Evolutionary conservation across 805 yeast genomes (phyloP), one percentile per base, ranked within the genome.

Genomic region (Sungouiozyma intestinalis): DNA sequence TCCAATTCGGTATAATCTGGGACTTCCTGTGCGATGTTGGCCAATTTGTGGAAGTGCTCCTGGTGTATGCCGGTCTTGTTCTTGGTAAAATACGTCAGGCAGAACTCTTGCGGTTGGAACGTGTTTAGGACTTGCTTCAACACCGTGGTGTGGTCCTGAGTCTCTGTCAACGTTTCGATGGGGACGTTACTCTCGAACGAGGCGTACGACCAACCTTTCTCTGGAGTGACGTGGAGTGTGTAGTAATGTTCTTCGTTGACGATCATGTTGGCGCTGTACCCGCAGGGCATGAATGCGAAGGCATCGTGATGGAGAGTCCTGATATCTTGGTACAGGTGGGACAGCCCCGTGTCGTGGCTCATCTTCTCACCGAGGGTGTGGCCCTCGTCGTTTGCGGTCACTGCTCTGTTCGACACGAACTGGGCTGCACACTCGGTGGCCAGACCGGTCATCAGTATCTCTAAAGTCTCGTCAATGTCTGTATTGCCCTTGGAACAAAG

Each of bases 181-280:
- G 82, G 80, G 34, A 79, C 85, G 60, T 85, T 90, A 16, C 96
- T 79, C 60, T 92, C 97, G 62, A 92, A 92, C 8, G 95, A 84
- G 3, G 97, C 97, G 63, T 90, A 90, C 4, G 96, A 85, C 86
- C 94, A 90, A 32, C 90, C 95, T 17, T 69, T 60, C 59, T 92
- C 97, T 0, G 97, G 97, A 0, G 98, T 92, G 35, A 92, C 84
- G 59, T 92, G 97, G 45, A 88, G 69, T 7, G 97, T 90, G 57
- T 82, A 83, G 60, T 80, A 82, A 55, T 76, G 77, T 51, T 73
- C 71, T 35, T 70, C 74, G 36, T 76, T 68, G 36, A 82, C 60
- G 33, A 88, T 68, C 16, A 94, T 80, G 62, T 90, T 90, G 36
- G 96, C 85, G 2, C 96, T 85, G 57, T 78, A 90, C 6, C 98